Evolutionary conservation across 768 basidiomycete species (phyloP), one percentile per base, ranked within the genome.

Genomic region (Terana coerulea): DNA sequence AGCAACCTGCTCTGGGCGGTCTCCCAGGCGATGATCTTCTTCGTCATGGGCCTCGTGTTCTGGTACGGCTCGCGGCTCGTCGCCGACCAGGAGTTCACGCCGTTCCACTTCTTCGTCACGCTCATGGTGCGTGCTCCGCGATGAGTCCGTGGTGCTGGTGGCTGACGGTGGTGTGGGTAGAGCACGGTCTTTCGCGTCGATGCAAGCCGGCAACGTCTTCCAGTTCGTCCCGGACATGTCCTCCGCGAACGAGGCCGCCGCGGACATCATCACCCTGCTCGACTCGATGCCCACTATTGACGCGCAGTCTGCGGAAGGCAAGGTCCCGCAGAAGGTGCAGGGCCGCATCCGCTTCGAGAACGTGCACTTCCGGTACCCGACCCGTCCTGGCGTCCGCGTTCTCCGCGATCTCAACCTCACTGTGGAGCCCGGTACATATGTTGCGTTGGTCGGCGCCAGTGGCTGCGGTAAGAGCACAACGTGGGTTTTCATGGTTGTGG

Each of bases 331-430:
- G 17, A 67, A 69, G 15, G 73, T 77, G 29, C 62, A 67, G 26
- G 88, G 89, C 12, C 82, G 81, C 54, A 81, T 95, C 53, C 78
- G 76, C 22, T 80, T 95, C 57, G 85, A 93, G 64, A 76, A 86
- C 54, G 76, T 95, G 22, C 81, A 85, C 64, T 97, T 98, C 80
- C 81, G 89, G 14, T 97, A 97, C 69, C 94, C 94, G 0, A 90
- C 89, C 9, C 77, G 94, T 35, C 88, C 90, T 36, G 81, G 81
- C 59, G 83, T 91, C 15, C 86, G 87, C 42, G 91, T 98, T n/a
- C 70, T 98, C 55, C 84, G 88, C 39, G 86, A 82, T 47, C 73
- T 98, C 21, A 83, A 80, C 15, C 63, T 91, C 47, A 76, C 78
- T 33, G 79, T 88, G 22, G 76, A 87, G 60, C 86, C 88, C 8